Conservation (phyloP, 306 rosid species). For the Prunus salicina region DNA sequence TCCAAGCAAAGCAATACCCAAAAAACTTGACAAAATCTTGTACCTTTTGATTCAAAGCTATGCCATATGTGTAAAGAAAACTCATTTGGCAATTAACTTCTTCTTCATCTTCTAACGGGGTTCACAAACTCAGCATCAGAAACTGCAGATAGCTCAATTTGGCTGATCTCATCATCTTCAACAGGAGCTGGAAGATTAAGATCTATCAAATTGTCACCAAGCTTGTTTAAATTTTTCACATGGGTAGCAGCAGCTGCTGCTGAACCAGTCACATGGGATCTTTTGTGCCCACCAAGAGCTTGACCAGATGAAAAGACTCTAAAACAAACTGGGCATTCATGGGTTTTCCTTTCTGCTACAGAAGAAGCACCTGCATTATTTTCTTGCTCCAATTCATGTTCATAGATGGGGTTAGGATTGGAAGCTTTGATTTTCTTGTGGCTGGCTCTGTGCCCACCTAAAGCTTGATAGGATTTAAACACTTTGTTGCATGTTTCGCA, state of each 20-base stretch:
- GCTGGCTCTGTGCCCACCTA: conserved; percentile 95
- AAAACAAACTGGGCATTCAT: conserved; percentile 79
- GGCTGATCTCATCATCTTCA: conserved; percentile 62
- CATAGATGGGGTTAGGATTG: conserved; percentile 3
- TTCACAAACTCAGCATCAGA: conserved; percentile 73
- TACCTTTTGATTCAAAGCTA: conserved; percentile 36
- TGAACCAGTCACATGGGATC: conserved; percentile 69
- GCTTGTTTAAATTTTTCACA: conserved; percentile 17
- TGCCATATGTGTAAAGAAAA: conserved; percentile 11
- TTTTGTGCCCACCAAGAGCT: conserved; percentile 95
- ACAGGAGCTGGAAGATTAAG: conserved; percentile 89
- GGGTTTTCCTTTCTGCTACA: conserved; percentile 46
- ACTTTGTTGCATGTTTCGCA: conserved; percentile 86
- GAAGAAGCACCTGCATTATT: conserved; percentile 18
- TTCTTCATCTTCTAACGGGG: conserved; percentile 32
- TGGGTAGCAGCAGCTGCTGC: conserved; percentile 6
- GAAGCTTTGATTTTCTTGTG: conserved; percentile 69
- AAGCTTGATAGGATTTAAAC: conserved; percentile 84
- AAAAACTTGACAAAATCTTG: conserved; percentile 29
- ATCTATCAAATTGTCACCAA: conserved; percentile 58
- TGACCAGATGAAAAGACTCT: conserved; percentile 89
- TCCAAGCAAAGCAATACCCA: conserved; percentile 16
- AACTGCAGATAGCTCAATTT: conserved; percentile 72
- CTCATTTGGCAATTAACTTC: not conserved
- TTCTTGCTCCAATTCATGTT: conserved; percentile 17